Conservation (phyloP, 139 green algal genomes). For the Zygnema cylindricum region DNA sequence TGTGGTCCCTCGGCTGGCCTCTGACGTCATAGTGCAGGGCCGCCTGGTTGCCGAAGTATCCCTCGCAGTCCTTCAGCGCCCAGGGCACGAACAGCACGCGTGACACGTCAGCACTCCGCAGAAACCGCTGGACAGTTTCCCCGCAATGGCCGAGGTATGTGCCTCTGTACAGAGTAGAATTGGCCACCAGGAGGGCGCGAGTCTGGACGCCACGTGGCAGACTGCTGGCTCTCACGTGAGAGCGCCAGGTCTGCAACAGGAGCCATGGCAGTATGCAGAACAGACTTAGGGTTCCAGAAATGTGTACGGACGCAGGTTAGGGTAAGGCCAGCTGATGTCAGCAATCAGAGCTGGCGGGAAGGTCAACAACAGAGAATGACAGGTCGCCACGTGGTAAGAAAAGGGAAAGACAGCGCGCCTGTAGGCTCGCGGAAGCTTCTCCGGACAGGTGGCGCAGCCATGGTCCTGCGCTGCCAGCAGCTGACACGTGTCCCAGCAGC, state of each 20-base stretch:
- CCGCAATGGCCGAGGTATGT: slow-evolving; percentile 46
- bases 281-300: background rate
- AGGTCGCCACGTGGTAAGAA: too few species aligned
- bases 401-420: too few species aligned
- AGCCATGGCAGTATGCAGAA: background rate
- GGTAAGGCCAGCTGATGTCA: too few species aligned
- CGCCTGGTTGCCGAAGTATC: slow-evolving; percentile 48
- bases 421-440: background rate
- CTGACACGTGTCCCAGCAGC: too few species aligned
- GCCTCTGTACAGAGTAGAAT: slow-evolving; percentile 46
- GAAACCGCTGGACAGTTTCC: slow-evolving; percentile 35
- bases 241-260: background rate
- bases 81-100: slow-evolving; percentile 41
- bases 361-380: too few species aligned
- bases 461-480: too few species aligned
- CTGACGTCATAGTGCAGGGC: slow-evolving; percentile 27
- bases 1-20: slow-evolving; percentile 48
- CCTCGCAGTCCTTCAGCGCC: slow-evolving; percentile 41
- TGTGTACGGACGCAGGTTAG: too few species aligned
- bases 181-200: slow-evolving; percentile 30
- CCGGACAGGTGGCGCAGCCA: background rate
- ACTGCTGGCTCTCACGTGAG: background rate
- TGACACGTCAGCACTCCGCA: background rate
- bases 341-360: too few species aligned
- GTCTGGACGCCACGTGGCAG: background rate